phyloP scores from a whole-genome alignment of 2,329 filamentous ascomycete species.

The Saccharata proteae region DNA sequence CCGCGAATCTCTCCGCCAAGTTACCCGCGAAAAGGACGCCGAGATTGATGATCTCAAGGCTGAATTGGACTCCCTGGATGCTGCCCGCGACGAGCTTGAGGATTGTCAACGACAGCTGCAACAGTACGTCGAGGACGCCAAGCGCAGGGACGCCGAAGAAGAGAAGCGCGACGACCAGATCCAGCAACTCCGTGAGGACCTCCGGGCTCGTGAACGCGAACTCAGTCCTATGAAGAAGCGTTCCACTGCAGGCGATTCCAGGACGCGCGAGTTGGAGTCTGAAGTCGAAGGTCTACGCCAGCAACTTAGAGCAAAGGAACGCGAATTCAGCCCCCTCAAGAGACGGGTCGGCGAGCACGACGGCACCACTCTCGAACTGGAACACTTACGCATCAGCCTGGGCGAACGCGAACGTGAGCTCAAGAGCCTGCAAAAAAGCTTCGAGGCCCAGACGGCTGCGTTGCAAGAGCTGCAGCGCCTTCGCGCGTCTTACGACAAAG shows the following conservation, averaged over 20 bases:
- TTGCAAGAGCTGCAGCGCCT: conserved; percentile 20
- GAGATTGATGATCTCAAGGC: conserved; percentile 25
- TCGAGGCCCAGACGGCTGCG: conserved; percentile 18
- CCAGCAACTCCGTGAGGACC: conserved; percentile 19
- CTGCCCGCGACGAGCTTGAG: conserved; percentile 23
- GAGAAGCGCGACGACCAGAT: conserved; percentile 17
- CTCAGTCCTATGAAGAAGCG: conserved; percentile 16
- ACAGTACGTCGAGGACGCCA: conserved; percentile 22
- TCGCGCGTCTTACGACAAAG: no score
- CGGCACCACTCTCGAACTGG: conserved; percentile 18
- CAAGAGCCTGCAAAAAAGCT: conserved; percentile 18
- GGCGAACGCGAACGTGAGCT: conserved; percentile 23
- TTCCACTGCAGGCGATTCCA: conserved; percentile 20
- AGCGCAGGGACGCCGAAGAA: conserved; percentile 17
- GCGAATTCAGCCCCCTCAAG: conserved; percentile 23
- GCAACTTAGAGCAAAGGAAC: conserved; percentile 19
- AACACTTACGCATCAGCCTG: conserved; percentile 18
- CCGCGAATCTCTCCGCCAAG: conserved; percentile 23
- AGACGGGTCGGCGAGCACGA: conserved; percentile 23
- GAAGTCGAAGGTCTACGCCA: conserved; percentile 10
- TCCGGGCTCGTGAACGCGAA: conserved; percentile 14
- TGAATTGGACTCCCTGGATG: conserved; percentile 22
- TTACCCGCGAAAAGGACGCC: conserved; percentile 25
- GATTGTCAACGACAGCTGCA: conserved; percentile 22
- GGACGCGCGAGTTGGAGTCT: background rate